Evolutionary conservation across 2,329 filamentous ascomycete genomes (phyloP).

Genomic region (Beauveria sp.): DNA sequence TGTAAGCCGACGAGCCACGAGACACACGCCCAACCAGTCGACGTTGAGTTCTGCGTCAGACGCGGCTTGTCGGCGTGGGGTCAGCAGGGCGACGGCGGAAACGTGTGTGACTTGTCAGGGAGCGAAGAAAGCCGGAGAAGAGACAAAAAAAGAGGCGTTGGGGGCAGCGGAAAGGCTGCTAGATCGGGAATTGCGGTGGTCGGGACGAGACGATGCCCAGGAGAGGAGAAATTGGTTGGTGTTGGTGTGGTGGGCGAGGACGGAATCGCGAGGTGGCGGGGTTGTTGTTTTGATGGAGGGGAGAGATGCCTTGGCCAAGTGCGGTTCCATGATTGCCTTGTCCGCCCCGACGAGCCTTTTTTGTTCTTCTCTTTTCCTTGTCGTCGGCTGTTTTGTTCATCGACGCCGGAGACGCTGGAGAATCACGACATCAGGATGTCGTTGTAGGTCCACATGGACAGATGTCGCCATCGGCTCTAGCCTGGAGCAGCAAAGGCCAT

Average conservation of each 20-base stretch:
- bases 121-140: background rate
- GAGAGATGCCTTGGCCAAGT: background rate
- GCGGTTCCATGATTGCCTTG: background rate
- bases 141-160: background rate
- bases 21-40: background rate
- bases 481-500: constrained; percentile 5
- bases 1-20: constrained; percentile 6
- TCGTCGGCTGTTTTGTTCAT: background rate
- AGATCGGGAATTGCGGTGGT: background rate
- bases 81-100: background rate
- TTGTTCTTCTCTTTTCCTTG: background rate
- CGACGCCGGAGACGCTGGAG: background rate
- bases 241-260: background rate
- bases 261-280: background rate
- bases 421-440: constrained; percentile 11
- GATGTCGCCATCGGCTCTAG: constrained; percentile 11
- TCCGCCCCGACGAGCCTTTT: constrained; percentile 1
- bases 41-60: background rate
- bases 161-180: background rate
- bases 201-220: background rate
- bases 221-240: background rate
- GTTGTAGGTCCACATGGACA: constrained; percentile 7
- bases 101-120: background rate
- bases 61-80: constrained; percentile 9
- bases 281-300: background rate